Evolutionary conservation across 1,284 basidiomycete species (phyloP).

Genomic region (Ganoderma meredithae): DNA sequence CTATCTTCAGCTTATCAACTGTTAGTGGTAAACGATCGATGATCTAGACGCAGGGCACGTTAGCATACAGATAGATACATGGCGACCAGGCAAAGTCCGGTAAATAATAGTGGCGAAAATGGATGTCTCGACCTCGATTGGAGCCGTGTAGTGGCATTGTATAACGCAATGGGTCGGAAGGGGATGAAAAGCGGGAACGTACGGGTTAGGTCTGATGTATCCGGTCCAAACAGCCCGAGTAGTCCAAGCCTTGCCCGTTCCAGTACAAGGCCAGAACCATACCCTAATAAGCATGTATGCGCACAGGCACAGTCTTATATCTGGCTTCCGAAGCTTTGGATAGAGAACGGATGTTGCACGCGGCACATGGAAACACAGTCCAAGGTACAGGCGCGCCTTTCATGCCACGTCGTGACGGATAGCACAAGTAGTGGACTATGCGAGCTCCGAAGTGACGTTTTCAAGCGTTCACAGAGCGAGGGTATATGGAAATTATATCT

Average conservation of each 20-base stretch:
- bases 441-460: not conserved
- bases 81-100: not conserved
- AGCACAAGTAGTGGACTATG: not conserved
- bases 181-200: not conserved
- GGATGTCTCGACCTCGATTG: not conserved
- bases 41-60: conserved; percentile 55
- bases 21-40: conserved; percentile 82
- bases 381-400: too few relatives aligned
- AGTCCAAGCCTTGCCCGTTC: too few relatives aligned
- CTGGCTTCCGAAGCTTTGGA: too few relatives aligned
- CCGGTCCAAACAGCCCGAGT: too few relatives aligned
- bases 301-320: too few relatives aligned
- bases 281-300: too few relatives aligned
- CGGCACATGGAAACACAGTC: too few relatives aligned
- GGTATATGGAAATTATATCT: too few relatives aligned
- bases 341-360: too few relatives aligned
- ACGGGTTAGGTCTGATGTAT: not conserved
- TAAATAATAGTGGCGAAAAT: not conserved
- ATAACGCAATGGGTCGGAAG: not conserved
- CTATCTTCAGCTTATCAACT: conserved; percentile 67
- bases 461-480: too few relatives aligned
- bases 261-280: too few relatives aligned
- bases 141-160: not conserved
- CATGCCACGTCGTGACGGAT: not conserved
- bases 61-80: not conserved